Base-by-base conservation (phyloP, 2,329 filamentous ascomycete species). In the Colletotrichum sublineola region DNA sequence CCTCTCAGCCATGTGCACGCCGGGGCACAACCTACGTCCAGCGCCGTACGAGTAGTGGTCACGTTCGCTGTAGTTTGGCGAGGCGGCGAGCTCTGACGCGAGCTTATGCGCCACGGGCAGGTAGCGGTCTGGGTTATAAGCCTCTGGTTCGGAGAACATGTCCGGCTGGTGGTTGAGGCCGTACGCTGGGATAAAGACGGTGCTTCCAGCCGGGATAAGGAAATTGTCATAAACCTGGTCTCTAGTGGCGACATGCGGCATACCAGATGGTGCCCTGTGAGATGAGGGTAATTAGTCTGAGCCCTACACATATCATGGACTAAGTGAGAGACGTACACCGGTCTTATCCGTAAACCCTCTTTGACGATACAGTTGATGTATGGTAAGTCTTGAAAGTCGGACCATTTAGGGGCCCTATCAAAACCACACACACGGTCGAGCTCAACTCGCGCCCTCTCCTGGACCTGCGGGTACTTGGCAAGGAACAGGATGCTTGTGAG, bases 1-100 rank as follows among this genome's bases (percentile, higher is more conserved):
- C 6, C 84, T 81, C 76, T 88, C 86, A 2, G 85, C 84, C 6
- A 89, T 79, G 68, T 88, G 84, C 15, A 86, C 84, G 0, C 86
- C 86, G 0, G 82, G 82, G 73, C 86, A 87, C 33, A 87, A 82
- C 8, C 86, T 82, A 1, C 86, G 80, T 1, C 86, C 86, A 15
- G 80, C 81, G 5, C 85, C 85, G 75, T 86, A 87, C 3, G 80
- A 80, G 73, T 84, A 87, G 74, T 87, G 85, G 70, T 84, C 82
- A 9, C 82, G 80, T 7, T 74, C 68, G 12, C 67, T 61, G 20
- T 75, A 75, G 53, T 74, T 75, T 2, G 75, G 24, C 11, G 69
- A 74, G 3, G 71, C 71, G 3, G 81, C 78, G 58, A 81, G 78
- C 15, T 77, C 75, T 1, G 78, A 70, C 0, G 81, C 78, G 2